phyloP scores from a whole-genome alignment of 129 eudicot species.

The Chrysanthemum seticuspe region DNA sequence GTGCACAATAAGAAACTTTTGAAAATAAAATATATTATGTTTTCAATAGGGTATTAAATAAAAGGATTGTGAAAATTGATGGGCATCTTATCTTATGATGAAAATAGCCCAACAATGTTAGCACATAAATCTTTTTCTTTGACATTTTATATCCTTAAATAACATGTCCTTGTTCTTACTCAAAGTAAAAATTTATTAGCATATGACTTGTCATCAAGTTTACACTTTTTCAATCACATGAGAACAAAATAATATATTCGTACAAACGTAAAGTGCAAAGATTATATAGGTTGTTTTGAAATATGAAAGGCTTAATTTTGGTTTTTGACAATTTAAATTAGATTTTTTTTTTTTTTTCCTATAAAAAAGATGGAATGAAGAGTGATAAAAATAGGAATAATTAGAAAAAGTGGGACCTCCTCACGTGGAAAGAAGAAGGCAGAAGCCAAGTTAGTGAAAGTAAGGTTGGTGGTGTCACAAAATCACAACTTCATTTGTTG shows the following conservation, averaged over 20 bases:
- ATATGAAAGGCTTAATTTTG: too few species aligned
- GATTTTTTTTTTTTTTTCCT: too few species aligned
- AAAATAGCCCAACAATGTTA: neutral
- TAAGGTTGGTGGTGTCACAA: slow-evolving; percentile 26
- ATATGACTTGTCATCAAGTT: too few species aligned
- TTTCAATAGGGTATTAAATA: too few species aligned
- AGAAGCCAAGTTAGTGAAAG: slow-evolving; percentile 31
- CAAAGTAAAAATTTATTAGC: neutral
- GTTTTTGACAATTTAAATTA: too few species aligned
- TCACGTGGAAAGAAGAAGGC: slow-evolving; percentile 26
- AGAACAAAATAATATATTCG: too few species aligned
- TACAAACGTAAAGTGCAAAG: too few species aligned
- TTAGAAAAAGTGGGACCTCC: slow-evolving; percentile 23
- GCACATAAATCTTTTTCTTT: neutral
- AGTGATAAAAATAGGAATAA: neutral
- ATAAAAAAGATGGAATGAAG: neutral
- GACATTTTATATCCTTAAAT: neutral
- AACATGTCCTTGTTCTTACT: neutral
- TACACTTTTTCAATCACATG: too few species aligned
- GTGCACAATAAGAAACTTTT: too few species aligned
- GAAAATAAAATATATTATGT: too few species aligned
- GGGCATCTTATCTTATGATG: slow-evolving; percentile 4
- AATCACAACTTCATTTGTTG: slow-evolving; percentile 28
- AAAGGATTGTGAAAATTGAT: too few species aligned
- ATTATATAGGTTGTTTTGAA: too few species aligned